phyloP scores from a whole-genome alignment of 495 filamentous ascomycete species.

The Penicillium maclennaniae region DNA sequence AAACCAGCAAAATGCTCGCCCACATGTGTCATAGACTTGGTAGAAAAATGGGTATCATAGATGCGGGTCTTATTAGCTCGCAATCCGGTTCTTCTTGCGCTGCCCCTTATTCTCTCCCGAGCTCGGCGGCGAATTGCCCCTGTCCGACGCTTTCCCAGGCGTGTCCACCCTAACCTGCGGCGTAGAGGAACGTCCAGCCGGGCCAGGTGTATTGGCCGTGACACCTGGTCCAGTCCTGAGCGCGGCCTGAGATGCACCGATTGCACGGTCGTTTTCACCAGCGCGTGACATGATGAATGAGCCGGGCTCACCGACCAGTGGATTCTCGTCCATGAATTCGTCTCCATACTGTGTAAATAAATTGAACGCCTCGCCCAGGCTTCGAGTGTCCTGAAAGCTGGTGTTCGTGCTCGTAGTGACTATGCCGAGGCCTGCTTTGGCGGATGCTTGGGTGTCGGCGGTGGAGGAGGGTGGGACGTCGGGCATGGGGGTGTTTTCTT shows the following conservation, averaged over 20 bases:
- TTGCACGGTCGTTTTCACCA: slow-evolving; percentile 22
- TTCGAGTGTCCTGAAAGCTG: slow-evolving; percentile 45
- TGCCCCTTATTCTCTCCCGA: slow-evolving; percentile 33
- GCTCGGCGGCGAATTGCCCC: slow-evolving; percentile 24
- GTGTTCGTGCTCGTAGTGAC: slow-evolving; percentile 19
- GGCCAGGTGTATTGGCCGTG: slow-evolving; percentile 8
- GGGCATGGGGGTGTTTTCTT: slow-evolving; percentile 60
- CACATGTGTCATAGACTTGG: background rate
- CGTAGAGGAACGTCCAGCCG: slow-evolving; percentile 27
- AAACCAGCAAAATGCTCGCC: background rate
- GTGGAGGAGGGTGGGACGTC: slow-evolving; percentile 30
- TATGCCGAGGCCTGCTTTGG: slow-evolving; percentile 36
- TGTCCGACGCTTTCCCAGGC: slow-evolving; percentile 33
- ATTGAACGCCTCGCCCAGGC: slow-evolving; percentile 63
- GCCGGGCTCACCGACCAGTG: slow-evolving; percentile 79
- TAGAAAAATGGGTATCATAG: slow-evolving; percentile 25
- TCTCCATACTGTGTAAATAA: slow-evolving; percentile 61
- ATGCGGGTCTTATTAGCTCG: slow-evolving; percentile 18
- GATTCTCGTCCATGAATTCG: slow-evolving; percentile 91
- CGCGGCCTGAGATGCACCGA: slow-evolving; percentile 10
- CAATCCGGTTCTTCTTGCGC: slow-evolving; percentile 34
- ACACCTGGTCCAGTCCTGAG: slow-evolving; percentile 12
- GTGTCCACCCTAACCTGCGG: slow-evolving; percentile 40
- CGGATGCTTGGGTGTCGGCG: slow-evolving; percentile 27
- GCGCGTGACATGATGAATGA: slow-evolving; percentile 69